These are phyloP conservation scores for Gelatoporia subvermispora DNA, from an alignment of 768 basidiomycete species.

Conservation along the genomic window DNA sequence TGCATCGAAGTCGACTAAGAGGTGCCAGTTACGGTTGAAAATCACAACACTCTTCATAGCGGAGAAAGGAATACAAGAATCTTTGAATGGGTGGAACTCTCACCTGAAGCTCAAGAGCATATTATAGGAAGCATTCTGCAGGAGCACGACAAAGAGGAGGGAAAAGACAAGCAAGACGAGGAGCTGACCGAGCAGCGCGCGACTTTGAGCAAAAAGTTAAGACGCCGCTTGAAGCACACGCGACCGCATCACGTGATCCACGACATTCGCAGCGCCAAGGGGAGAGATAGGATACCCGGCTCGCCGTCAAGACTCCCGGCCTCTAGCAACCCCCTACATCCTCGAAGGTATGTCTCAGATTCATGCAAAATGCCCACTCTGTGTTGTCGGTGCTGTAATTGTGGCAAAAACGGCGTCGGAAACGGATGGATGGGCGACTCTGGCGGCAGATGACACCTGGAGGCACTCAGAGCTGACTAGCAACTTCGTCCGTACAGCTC, in stretches of 20 bases:
- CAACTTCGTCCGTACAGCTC: slow-evolving; percentile 8
- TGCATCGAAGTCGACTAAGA: slow-evolving; percentile 80
- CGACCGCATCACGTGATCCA: not conserved
- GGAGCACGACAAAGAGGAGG: too few relatives aligned
- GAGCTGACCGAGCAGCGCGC: not conserved
- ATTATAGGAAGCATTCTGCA: too few relatives aligned
- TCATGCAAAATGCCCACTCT: not conserved
- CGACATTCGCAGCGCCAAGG: not conserved
- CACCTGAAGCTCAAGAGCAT: too few relatives aligned
- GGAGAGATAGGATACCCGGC: not conserved
- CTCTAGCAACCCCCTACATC: slow-evolving; percentile 8
- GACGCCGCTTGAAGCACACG: not conserved
- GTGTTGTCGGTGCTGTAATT: not conserved
- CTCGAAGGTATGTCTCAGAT: slow-evolving; percentile 9
- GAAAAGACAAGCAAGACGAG: not conserved
- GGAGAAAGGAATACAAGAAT: slow-evolving; percentile 25
- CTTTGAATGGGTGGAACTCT: not conserved
- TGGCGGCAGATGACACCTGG: slow-evolving; percentile 10
- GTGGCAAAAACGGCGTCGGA: not conserved
- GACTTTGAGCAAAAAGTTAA: not conserved
- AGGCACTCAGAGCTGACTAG: not conserved
- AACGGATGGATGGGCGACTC: slow-evolving; percentile 11
- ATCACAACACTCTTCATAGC: slow-evolving; percentile 80
- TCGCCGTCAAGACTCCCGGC: slow-evolving; percentile 8
- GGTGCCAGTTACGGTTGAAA: slow-evolving; percentile 75